Base-by-base conservation (phyloP, 2,329 filamentous ascomycete genomes). In the Aspergillus texensis region DNA sequence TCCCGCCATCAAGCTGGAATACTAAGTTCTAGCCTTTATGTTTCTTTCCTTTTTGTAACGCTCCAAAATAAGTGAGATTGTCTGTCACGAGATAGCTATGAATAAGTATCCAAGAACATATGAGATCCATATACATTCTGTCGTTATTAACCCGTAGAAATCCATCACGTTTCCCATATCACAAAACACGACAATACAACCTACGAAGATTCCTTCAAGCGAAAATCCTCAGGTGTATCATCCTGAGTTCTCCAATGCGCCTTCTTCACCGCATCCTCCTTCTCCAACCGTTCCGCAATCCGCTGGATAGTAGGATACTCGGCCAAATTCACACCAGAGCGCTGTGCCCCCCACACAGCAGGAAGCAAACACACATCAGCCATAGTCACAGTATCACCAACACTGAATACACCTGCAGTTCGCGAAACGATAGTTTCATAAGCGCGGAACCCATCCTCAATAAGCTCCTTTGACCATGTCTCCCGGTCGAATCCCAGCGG, bases 321-420 rank as follows among this genome's bases (percentile, higher is more conserved):
- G 12, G 69, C 68, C 55, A 89, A 55, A 65, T 87, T 82, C 28
- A 89, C 82, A 0, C 82, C 84, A 60, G 83, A 85, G 26, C 85
- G 77, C 74, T 84, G 75, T 0, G 87, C 86, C 12, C 83, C 84
- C 82, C 86, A 87, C 30, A 85, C 79, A 0, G 86, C 86, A 4
- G 87, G 87, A 59, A 88, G 72, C 26, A 89, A 72, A 67, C 82
- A 85, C 32, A 84, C 81, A 74, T 89, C 88, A 3, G 88, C 88
- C 67, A 89, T 65, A 0, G 83, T 86, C 3, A 89, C 69, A 0
- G 74, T 62, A 72, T 89, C 83, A 0, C 86, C 88, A 4, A 86
- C 82, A 2, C 84, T 87, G 67, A 83, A 89, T 36, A 65, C 77
- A 0, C 86, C 85, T 0, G 83, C 63, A 60, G 69, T 68, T 24